Evolutionary conservation across 1,139 yeast genomes (phyloP), one percentile per base, ranked within the genome.

Genomic region (Hansenula lynferdii): DNA sequence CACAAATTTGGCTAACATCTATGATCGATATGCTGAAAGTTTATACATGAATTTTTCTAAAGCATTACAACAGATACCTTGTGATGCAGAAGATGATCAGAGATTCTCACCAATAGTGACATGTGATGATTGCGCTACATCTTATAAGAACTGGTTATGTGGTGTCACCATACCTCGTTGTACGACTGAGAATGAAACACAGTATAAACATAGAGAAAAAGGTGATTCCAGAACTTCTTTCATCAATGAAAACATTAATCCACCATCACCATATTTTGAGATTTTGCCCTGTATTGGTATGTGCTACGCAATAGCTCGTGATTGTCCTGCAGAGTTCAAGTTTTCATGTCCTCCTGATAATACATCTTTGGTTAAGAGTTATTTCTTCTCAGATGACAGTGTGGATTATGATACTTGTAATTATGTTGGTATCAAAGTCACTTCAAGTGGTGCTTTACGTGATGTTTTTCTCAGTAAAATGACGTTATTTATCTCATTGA

Each of bases 121-220:
- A 0, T 92, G 98, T 54, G 70, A 66, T 11, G 81, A 85, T 53
- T 92, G 98, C 58, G 72, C 75, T 1, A 51, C 60, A 4, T 70
- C 92, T 2, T 92, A 92, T 58, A 80, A 78, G 52, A 72, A 82
- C 52, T 92, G 98, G 98, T 69, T 92, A 16, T 92, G 98, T 62
- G 74, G 95, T 0, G 87, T 86, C 6, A 70, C 89, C 0, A 85
- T 92, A n/a, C 97, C 98, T 0, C 66, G 97, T 26, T 92, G 98
- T 53, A 70, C 83, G 1, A 66, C 84, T 0, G 55, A 60, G 1
- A 58, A 72, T 23, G 58, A 68, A 6, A 54, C 72, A 0, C 79
- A 75, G n/a, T 77, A 78, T 54, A 58, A 60, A 23, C 49, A 56
- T 23, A 69, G 95, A 27, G 61, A 63, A 4, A 61, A 61, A 2